These are phyloP conservation scores for Salpingoeca rosetta DNA, from an alignment of 78 protist genomes.

Conservation along the genomic window DNA sequence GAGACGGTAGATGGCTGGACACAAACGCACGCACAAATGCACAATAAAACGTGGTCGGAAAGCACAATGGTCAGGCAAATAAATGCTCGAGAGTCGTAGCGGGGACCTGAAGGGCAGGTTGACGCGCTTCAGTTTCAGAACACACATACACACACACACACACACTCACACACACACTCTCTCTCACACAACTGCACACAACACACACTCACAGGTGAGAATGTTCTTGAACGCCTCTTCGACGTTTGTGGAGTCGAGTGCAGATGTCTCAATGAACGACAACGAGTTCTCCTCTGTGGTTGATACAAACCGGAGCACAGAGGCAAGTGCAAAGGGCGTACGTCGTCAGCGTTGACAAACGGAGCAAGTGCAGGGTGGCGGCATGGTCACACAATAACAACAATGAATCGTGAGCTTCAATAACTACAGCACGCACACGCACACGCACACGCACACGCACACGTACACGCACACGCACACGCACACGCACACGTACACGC, in stretches of 20 bases:
- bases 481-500: not conserved
- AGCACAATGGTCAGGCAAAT: too few relatives aligned
- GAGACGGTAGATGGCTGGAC: too few relatives aligned
- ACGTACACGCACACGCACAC: not conserved
- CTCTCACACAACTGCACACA: too few relatives aligned
- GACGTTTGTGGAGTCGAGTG: slow-evolving; percentile 64
- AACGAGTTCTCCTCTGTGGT: slow-evolving; percentile 37
- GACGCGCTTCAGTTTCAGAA: not conserved
- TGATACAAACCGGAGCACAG: not conserved
- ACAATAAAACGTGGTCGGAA: too few relatives aligned
- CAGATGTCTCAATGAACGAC: slow-evolving; percentile 64
- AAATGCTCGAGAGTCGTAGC: not conserved
- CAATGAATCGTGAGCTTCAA: not conserved
- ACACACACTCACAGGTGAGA: slow-evolving; percentile 11
- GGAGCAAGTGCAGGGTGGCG: not conserved
- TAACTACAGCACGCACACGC: too few relatives aligned
- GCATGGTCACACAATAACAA: too few relatives aligned
- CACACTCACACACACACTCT: not conserved
- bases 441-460: not conserved
- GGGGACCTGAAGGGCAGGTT: not conserved
- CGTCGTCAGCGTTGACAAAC: not conserved
- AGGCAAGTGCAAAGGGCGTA: not conserved
- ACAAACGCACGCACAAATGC: too few relatives aligned
- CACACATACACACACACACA: not conserved
- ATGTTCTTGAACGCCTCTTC: slow-evolving; percentile 57